phyloP scores from a whole-genome alignment of 2,329 filamentous ascomycete species.

The Trichoderma brevicompactum region DNA sequence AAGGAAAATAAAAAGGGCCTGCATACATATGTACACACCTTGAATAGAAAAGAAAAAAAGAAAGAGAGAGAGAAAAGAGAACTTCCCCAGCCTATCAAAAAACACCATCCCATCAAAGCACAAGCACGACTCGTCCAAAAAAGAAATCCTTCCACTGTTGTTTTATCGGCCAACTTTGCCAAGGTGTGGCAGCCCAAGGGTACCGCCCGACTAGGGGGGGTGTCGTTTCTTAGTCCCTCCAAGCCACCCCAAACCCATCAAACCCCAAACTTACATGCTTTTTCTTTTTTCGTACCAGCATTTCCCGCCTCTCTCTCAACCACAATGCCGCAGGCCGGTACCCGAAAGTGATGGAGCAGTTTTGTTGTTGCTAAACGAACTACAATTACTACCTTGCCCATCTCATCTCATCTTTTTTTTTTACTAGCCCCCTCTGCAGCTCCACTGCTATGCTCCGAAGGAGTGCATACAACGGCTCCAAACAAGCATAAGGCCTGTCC shows the following conservation, averaged over 20 bases:
- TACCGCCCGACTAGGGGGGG: slow-evolving; percentile 6
- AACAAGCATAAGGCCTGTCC: background rate
- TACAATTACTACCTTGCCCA: background rate
- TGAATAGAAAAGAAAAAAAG: too few relatives aligned
- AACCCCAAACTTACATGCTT: background rate
- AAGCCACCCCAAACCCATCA: background rate
- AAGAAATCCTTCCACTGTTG: background rate
- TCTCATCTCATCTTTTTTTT: background rate
- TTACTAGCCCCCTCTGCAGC: background rate
- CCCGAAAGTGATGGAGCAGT: background rate
- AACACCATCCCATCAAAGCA: background rate
- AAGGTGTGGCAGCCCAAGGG: slow-evolving; percentile 25
- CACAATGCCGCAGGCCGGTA: background rate
- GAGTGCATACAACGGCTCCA: background rate
- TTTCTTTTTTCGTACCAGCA: background rate
- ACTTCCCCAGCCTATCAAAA: background rate
- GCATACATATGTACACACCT: too few relatives aligned
- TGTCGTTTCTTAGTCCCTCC: background rate
- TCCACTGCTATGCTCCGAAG: slow-evolving; percentile 5
- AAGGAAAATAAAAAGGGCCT: too few relatives aligned
- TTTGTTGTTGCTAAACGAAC: background rate
- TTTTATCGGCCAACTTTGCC: slow-evolving; percentile 13
- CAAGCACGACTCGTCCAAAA: background rate
- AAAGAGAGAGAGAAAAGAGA: too few relatives aligned
- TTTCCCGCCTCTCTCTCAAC: background rate